phyloP scores from a whole-genome alignment of 805 yeast species.

The Teunomyces panamensis region DNA sequence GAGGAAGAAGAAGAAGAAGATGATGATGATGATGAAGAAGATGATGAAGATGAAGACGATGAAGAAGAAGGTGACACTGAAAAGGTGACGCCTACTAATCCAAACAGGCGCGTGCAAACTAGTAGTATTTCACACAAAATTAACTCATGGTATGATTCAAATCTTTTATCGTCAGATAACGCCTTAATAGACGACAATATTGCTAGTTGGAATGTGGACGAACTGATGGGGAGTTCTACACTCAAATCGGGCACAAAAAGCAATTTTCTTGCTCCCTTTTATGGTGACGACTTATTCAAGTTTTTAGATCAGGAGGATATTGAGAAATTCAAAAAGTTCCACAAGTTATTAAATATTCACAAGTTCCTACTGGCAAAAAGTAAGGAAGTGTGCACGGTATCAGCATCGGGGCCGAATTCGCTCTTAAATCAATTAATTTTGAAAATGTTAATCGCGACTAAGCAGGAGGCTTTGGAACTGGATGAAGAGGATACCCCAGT shows the following conservation, averaged over 20 bases:
- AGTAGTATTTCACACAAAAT: slow-evolving; percentile 6
- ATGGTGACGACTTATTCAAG: slow-evolving; percentile 30
- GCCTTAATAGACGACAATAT: slow-evolving; percentile 28
- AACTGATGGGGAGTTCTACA: slow-evolving; percentile 10
- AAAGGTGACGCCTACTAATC: background rate
- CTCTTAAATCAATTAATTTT: slow-evolving; percentile 1
- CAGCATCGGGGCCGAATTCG: background rate
- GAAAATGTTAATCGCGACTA: background rate
- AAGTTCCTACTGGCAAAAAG: slow-evolving; percentile 7
- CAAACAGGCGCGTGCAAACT: background rate
- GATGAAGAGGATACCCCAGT: background rate
- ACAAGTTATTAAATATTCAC: slow-evolving; percentile 12
- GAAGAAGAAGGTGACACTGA: slow-evolving; percentile 9
- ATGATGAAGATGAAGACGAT: slow-evolving; percentile 8
- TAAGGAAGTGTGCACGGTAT: background rate
- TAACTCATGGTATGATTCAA: slow-evolving; percentile 11
- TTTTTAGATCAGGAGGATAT: slow-evolving; percentile 21
- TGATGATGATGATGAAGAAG: slow-evolving; percentile 9
- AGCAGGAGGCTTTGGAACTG: background rate
- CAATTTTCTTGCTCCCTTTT: slow-evolving; percentile 17
- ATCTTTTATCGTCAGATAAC: slow-evolving; percentile 4
- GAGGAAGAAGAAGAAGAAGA: slow-evolving; percentile 6
- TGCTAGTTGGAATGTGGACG: slow-evolving; percentile 38
- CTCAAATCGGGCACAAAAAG: slow-evolving; percentile 6
- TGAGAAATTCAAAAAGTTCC: slow-evolving; percentile 23